phyloP scores from a whole-genome alignment of 2,329 filamentous ascomycete species.

The Fusarium phyllophilum region DNA sequence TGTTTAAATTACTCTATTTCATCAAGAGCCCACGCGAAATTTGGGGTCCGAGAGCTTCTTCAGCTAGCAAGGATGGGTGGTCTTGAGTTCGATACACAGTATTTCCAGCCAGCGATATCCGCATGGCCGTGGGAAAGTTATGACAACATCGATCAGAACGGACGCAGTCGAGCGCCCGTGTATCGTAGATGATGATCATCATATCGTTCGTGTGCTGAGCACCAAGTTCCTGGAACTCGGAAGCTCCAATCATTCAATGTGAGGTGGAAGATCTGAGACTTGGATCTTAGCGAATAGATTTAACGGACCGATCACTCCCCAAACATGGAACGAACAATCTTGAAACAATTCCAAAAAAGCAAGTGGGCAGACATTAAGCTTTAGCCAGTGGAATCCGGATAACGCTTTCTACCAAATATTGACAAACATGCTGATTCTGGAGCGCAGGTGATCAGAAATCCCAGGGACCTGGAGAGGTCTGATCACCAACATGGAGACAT shows the following conservation, averaged over 20 bases:
- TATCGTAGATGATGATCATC: constrained; percentile 13
- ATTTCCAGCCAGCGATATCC: neutral
- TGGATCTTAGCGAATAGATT: constrained; percentile 18
- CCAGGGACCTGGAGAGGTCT: constrained; percentile 12
- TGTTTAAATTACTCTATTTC: constrained; percentile 44
- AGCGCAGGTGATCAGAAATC: neutral
- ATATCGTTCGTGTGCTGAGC: neutral
- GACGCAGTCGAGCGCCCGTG: constrained; percentile 13
- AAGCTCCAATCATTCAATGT: neutral
- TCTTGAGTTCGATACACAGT: neutral
- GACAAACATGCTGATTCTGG: neutral
- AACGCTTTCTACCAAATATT: neutral
- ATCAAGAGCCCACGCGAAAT: constrained; percentile 34
- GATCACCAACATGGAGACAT: constrained; percentile 10
- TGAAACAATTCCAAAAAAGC: neutral
- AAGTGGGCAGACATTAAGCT: neutral
- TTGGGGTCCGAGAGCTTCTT: constrained; percentile 14
- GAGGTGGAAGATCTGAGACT: constrained; percentile 14
- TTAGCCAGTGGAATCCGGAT: neutral
- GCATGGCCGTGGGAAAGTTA: neutral
- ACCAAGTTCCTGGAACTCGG: constrained; percentile 3
- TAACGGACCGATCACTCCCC: neutral
- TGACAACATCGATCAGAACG: neutral
- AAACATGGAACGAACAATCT: neutral
- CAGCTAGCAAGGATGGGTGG: constrained; percentile 24